A percentile compares a stretch with the other conserved stretches of the same genome.
phyloP scores from a whole-genome alignment of 768 basidiomycete genomes.

The Clitopilus passeckerianus region DNA sequence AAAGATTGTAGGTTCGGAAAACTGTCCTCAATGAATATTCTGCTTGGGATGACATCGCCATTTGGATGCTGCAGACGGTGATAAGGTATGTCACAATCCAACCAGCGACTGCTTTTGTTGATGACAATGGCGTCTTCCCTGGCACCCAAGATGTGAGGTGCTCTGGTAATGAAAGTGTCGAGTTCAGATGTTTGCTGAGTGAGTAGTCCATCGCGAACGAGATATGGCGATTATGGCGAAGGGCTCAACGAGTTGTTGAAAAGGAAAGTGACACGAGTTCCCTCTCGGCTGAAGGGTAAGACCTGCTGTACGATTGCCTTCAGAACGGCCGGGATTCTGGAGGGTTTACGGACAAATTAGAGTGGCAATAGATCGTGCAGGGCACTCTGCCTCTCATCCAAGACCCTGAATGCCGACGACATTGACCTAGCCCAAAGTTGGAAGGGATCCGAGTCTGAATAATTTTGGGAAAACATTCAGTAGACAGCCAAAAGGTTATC shows the following conservation, averaged over 20 bases:
- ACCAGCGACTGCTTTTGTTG: not conserved
- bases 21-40: slow-evolving; percentile 73
- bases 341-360: too few relatives aligned
- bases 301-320: too few relatives aligned
- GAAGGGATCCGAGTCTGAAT: not conserved
- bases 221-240: not conserved
- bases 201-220: not conserved
- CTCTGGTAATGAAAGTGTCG: not conserved
- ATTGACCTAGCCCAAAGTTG: too few relatives aligned
- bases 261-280: too few relatives aligned
- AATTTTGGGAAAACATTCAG: not conserved
- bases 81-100: slow-evolving; percentile 54
- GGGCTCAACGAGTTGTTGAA: not conserved
- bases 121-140: not conserved
- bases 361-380: too few relatives aligned
- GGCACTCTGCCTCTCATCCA: too few relatives aligned
- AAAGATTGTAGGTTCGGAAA: slow-evolving; percentile 88
- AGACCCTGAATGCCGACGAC: too few relatives aligned
- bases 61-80: slow-evolving; percentile 80
- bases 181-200: not conserved
- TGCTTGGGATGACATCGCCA: slow-evolving; percentile 74
- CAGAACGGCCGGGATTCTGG: too few relatives aligned
- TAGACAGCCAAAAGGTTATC: not conserved
- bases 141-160: not conserved
- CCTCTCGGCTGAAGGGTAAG: too few relatives aligned